A percentile compares a stretch with the other conserved stretches of the same genome.
phyloP scores from a whole-genome alignment of 345 rosid genomes.

The Gossypium raimondii region DNA sequence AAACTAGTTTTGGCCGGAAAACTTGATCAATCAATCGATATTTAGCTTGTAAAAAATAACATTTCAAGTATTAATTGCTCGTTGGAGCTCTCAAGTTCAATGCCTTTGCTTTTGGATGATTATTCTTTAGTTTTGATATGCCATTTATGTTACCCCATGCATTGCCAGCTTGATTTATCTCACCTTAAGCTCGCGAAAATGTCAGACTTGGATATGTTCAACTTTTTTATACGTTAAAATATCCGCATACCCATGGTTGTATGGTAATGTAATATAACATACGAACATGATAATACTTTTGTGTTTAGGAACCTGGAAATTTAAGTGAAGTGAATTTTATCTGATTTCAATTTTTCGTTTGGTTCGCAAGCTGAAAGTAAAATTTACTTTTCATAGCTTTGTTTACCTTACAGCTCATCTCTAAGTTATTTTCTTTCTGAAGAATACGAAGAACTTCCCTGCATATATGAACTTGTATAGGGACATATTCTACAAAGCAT shows the following conservation, averaged over 20 bases:
- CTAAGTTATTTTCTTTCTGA: not conserved
- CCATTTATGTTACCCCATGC: not conserved
- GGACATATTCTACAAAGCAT: conserved; percentile 26
- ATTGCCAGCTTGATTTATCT: not conserved
- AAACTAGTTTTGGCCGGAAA: not conserved
- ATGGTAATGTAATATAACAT: too few relatives aligned
- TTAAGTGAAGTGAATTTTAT: too few relatives aligned
- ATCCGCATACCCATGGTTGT: too few relatives aligned
- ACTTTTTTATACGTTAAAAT: too few relatives aligned
- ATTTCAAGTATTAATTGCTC: not conserved
- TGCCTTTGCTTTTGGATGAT: not conserved
- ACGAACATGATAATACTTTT: too few relatives aligned
- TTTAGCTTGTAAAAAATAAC: not conserved
- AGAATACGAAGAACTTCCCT: not conserved
- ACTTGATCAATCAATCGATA: not conserved
- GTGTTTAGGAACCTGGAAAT: too few relatives aligned
- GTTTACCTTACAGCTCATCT: too few relatives aligned
- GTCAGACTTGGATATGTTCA: not conserved
- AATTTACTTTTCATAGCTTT: too few relatives aligned
- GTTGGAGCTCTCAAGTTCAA: not conserved
- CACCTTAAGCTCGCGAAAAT: not conserved
- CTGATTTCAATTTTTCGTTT: not conserved
- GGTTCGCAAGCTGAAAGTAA: too few relatives aligned
- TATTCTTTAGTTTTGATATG: not conserved
- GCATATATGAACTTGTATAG: conserved; percentile 15